Base-by-base conservation (phyloP, 371 early-diverging fungal genomes). In the Amoeboaphelidium protococcarum region DNA sequence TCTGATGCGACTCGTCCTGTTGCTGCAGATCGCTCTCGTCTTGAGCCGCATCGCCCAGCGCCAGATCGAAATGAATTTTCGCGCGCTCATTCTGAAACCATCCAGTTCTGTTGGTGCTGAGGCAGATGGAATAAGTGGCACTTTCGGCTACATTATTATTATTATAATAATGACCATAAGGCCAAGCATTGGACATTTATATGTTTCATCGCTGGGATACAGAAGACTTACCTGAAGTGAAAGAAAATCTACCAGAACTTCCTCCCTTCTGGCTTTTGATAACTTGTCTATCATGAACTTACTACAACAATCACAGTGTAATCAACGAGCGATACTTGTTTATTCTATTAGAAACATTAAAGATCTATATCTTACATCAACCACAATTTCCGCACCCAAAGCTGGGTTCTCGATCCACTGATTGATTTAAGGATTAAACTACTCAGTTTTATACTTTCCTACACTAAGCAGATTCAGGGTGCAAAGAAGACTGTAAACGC, bases 221-320 rank as follows among this genome's bases (percentile, higher is more conserved):
- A 41, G 91, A 90, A 21, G 80, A 68, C 42, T 78, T 80, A 23
- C 73, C 65, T 20, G 88, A 73, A 16, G 89, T 83, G 54, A 89
- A 92, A 42, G 74, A 74, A 54, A 90, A 88, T 51, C 72, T 69
- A 44, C 87, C 92, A 50, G 58, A 52, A 42, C 72, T 54, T 3
- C 56, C 54, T 48, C 79, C 68, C 59, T 77, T 77, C 55, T 80
- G 81, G 51, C 76, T 16, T 31, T 31, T 31, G 6, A 31, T 31
- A 31, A 31, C 16, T 6, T 31, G 37, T 10, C 37, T 16, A 31
- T 6, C 16, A 31, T 31, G 37, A 31, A 31, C 16, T 31, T 31
- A 6, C 37, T 31, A n/a, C n/a, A n/a, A n/a, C n/a, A n/a, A n/a
- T n/a, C n/a, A n/a, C n/a, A n/a, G n/a, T n/a, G n/a, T n/a, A n/a